Evolutionary conservation across 2,329 filamentous ascomycete species (phyloP), one percentile per base, ranked within the genome.

Genomic region (Colletotrichum sp.): DNA sequence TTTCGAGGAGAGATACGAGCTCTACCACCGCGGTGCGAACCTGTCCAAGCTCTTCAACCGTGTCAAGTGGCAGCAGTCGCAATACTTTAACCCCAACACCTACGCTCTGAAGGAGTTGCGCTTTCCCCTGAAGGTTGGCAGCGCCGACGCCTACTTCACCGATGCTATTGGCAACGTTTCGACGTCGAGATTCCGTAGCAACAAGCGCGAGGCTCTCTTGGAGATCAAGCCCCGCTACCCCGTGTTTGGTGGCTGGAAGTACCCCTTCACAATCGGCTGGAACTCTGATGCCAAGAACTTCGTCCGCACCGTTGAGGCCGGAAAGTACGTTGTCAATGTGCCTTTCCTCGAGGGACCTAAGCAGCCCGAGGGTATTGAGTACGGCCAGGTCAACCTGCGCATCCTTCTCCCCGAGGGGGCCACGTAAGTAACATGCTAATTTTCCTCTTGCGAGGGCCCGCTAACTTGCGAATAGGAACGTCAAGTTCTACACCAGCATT

Each of bases 201-300:
- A 92, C 83, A 91, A 90, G 83, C 92, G 94, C 26, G 95, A 96
- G 85, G 94, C 95, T n/a, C 88, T 94, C 57, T 90, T 99, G 32
- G 96, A 98, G 85, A 90, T 98, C 78, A 97, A 96, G 89, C 97
- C 97, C 24, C 92, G 97, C 68, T 99, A 98, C 85, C 97, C 97
- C n/a, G 85, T 99, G 28, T 99, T 98, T 81, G 97, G 97, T 76
- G 96, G 95, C 76, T 99, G 97, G 97, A 98, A 98, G 86, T 99
- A 98, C 86, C 97, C 95, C 79, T 99, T 99, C 89, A 95, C 94
- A 75, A 93, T 99, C 73, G 97, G 97, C 79, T 99, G 97, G 97
- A 98, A 99, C 87, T 93, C 95, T 68, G 92, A 98, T 79, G 89
- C 98, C 32, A 92, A 92, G 81, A 92, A 91, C 73, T 97, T 95